Percentiles rank a stretch among this genome's conserved stretches.
These are phyloP conservation scores for Ophiocordyceps sinensis DNA, from an alignment of 2,329 filamentous ascomycete species.

Conservation along the genomic window DNA sequence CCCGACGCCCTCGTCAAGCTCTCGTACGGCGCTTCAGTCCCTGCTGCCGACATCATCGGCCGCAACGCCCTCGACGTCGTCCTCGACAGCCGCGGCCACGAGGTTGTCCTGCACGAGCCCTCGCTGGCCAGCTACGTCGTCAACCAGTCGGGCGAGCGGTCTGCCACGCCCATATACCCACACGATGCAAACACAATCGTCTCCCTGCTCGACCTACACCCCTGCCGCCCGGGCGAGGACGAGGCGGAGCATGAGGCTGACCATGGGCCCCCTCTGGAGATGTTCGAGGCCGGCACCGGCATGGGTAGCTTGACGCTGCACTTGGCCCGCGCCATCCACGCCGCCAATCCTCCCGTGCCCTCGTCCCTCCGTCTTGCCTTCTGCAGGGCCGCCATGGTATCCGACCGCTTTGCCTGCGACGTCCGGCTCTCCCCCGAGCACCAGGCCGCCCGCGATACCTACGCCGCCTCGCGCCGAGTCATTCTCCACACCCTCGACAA, in stretches of 20 bases:
- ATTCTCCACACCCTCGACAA: constrained; percentile 65
- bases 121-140: constrained; percentile 61
- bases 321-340: constrained; percentile 61
- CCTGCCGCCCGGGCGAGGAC: constrained; percentile 23
- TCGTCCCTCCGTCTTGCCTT: constrained; percentile 23
- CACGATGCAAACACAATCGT: constrained; percentile 64
- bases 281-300: constrained; percentile 76
- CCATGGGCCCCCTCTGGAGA: constrained; percentile 42
- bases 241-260: constrained; percentile 11
- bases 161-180: constrained; percentile 66
- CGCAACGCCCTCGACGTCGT: constrained; percentile 44
- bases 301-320: constrained; percentile 67
- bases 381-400: constrained; percentile 10
- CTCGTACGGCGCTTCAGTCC: constrained; percentile 30
- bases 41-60: constrained; percentile 48
- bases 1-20: constrained; percentile 17
- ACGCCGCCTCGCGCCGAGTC: constrained; percentile 41
- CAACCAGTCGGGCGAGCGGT: constrained; percentile 38
- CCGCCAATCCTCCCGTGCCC: constrained; percentile 43
- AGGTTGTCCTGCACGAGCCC: constrained; percentile 46
- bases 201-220: constrained; percentile 61
- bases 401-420: constrained; percentile 3
- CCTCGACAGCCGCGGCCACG: constrained; percentile 30
- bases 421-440: constrained; percentile 13
- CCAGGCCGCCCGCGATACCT: constrained; percentile 24